Percentiles rank a stretch among this genome's conserved stretches.
These are phyloP conservation scores for Syncephalis fuscata DNA, from an alignment of 371 early-diverging fungal species.

Conservation along the genomic window DNA sequence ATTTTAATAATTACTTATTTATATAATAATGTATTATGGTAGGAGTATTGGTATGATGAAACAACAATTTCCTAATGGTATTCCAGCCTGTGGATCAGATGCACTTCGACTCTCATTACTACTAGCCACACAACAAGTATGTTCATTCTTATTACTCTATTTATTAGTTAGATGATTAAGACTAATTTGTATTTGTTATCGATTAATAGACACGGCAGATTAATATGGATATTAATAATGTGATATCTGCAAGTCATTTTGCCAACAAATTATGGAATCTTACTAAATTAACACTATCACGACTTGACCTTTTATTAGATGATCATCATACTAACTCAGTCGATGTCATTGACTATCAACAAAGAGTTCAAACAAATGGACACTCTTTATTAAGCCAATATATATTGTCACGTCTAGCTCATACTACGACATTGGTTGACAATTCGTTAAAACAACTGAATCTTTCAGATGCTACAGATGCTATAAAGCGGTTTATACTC, in stretches of 20 bases:
- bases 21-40: slow-evolving; percentile 5
- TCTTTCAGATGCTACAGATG: slow-evolving; percentile 89
- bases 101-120: slow-evolving; percentile 96
- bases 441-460: slow-evolving; percentile 66
- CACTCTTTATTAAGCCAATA: slow-evolving; percentile 64
- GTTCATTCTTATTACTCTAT: slow-evolving; percentile 82
- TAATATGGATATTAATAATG: slow-evolving; percentile 92
- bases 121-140: slow-evolving; percentile 64
- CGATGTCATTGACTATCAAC: background rate
- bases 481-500: slow-evolving; percentile 89
- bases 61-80: slow-evolving; percentile 95
- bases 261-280: slow-evolving; percentile 99
- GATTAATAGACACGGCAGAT: slow-evolving; percentile 84
- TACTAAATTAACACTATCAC: slow-evolving; percentile 66
- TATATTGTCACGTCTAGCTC: slow-evolving; percentile 73
- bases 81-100: slow-evolving; percentile 98
- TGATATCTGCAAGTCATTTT: slow-evolving; percentile 97
- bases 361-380: background rate
- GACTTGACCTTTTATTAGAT: slow-evolving; percentile 20
- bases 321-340: background rate
- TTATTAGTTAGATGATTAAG: slow-evolving; percentile 10
- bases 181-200: background rate
- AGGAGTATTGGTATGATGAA: slow-evolving; percentile 55
- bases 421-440: slow-evolving; percentile 47
- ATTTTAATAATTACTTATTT: background rate